These are phyloP conservation scores for Ormosia semicastrata DNA, from an alignment of 306 rosid genomes.

Conservation along the genomic window DNA sequence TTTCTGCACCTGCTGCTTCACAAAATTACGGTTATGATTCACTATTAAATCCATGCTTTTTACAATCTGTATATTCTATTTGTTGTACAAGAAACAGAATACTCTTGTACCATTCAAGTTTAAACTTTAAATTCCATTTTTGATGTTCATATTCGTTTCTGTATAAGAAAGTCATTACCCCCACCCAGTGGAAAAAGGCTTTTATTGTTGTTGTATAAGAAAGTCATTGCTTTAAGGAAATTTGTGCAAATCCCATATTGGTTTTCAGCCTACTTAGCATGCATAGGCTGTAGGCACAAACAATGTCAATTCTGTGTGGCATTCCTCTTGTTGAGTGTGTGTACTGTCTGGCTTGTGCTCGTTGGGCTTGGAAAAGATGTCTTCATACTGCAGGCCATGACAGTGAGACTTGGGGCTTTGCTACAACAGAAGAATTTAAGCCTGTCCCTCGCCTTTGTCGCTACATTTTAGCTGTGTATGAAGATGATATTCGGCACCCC, in stretches of 20 bases:
- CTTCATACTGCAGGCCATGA: constrained; percentile 95
- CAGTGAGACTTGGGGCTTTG: constrained; percentile 90
- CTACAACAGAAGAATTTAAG: constrained; percentile 75
- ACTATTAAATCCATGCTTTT: background rate
- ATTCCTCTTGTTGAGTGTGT: constrained; percentile 90
- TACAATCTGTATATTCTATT: background rate
- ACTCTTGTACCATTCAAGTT: background rate
- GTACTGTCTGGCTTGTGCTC: constrained; percentile 83
- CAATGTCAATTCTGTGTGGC: constrained; percentile 80
- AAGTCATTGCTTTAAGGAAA: background rate
- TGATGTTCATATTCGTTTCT: background rate
- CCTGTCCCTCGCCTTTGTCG: constrained; percentile 91
- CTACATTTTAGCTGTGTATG: constrained; percentile 82
- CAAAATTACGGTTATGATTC: background rate
- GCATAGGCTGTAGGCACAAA: constrained; percentile 21
- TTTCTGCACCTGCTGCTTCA: background rate
- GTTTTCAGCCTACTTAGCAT: constrained; percentile 17
- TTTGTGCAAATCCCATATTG: constrained; percentile 13
- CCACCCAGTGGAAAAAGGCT: too few relatives aligned
- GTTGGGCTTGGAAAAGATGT: constrained; percentile 95
- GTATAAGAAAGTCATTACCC: background rate
- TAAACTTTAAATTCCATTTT: background rate
- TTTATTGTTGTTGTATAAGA: background rate
- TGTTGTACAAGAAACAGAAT: background rate
- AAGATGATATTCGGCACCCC: constrained; percentile 75